phyloP scores from a whole-genome alignment of 352 stramenopile genomes.

The Globisporangium yorkense region DNA sequence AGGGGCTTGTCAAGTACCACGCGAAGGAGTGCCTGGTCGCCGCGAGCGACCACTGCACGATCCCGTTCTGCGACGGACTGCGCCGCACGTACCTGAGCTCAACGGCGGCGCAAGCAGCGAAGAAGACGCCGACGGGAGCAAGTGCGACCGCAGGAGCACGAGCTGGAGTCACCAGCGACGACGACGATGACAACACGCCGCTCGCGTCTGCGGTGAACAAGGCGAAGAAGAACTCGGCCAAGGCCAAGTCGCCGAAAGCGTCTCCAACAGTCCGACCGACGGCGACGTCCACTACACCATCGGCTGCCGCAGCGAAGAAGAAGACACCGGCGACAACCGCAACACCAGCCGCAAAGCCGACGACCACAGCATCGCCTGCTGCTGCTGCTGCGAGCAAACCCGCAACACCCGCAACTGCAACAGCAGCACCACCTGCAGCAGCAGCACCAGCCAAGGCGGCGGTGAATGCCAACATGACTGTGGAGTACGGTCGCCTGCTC shows the following conservation, averaged over 20 bases:
- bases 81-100: slow-evolving; percentile 51
- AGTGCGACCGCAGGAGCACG: slow-evolving; percentile 9
- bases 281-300: neutral
- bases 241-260: slow-evolving; percentile 60
- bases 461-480: slow-evolving; percentile 55
- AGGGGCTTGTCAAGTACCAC: slow-evolving; percentile 82
- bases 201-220: slow-evolving; percentile 63
- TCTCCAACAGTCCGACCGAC: slow-evolving; percentile 14
- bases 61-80: slow-evolving; percentile 79
- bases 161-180: slow-evolving; percentile 23
- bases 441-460: slow-evolving; percentile 24
- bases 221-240: slow-evolving; percentile 46
- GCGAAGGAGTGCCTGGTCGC: slow-evolving; percentile 67
- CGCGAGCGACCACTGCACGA: slow-evolving; percentile 64
- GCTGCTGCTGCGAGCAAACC: neutral
- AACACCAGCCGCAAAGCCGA: slow-evolving; percentile 12
- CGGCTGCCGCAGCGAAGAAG: slow-evolving; percentile 13
- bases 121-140: slow-evolving; percentile 22
- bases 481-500: slow-evolving; percentile 79
- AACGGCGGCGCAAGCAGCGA: slow-evolving; percentile 21
- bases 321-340: slow-evolving; percentile 16
- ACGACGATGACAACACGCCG: slow-evolving; percentile 73
- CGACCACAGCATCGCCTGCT: slow-evolving; percentile 10
- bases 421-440: slow-evolving; percentile 12
- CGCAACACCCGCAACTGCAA: slow-evolving; percentile 9